A percentile compares a stretch with the other conserved stretches of the same genome.
Conservation (phyloP, 768 basidiomycete genomes). For the Agrocybe pediades region DNA sequence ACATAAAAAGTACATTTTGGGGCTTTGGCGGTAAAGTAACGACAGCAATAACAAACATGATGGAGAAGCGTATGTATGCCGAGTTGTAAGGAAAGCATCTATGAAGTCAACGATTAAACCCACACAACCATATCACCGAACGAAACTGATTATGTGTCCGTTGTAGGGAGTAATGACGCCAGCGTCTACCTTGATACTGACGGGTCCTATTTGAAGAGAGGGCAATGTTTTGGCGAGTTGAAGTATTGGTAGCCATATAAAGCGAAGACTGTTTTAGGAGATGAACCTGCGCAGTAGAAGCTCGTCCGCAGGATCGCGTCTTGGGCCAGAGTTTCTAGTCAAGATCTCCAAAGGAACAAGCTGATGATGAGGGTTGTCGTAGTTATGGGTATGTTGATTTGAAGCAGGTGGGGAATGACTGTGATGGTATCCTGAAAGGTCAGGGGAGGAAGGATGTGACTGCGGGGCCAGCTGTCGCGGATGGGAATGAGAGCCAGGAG, state of each 20-base stretch:
- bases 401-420: conserved; percentile 41
- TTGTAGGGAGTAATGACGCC: too few relatives aligned
- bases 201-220: too few relatives aligned
- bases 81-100: too few relatives aligned
- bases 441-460: conserved; percentile 27
- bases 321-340: conserved; percentile 51
- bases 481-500: conserved; percentile 17
- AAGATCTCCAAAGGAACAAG: conserved; percentile 70
- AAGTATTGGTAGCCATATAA: not conserved
- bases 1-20: too few relatives aligned
- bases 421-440: conserved; percentile 28
- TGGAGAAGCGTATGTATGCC: too few relatives aligned
- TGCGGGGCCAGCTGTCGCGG: conserved; percentile 20
- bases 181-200: too few relatives aligned
- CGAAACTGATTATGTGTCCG: too few relatives aligned
- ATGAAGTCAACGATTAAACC: too few relatives aligned
- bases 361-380: conserved; percentile 25
- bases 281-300: conserved; percentile 62
- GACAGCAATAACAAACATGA: too few relatives aligned
- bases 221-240: too few relatives aligned
- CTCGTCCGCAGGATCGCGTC: conserved; percentile 67
- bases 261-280: conserved; percentile 19
- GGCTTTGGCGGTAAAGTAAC: too few relatives aligned
- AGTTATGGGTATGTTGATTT: conserved; percentile 34
- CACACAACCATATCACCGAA: too few relatives aligned